Percentiles rank a stretch among this genome's conserved stretches.
Conservation (phyloP, 177 flowering plant species). For the Tripterygium wilfordii region DNA sequence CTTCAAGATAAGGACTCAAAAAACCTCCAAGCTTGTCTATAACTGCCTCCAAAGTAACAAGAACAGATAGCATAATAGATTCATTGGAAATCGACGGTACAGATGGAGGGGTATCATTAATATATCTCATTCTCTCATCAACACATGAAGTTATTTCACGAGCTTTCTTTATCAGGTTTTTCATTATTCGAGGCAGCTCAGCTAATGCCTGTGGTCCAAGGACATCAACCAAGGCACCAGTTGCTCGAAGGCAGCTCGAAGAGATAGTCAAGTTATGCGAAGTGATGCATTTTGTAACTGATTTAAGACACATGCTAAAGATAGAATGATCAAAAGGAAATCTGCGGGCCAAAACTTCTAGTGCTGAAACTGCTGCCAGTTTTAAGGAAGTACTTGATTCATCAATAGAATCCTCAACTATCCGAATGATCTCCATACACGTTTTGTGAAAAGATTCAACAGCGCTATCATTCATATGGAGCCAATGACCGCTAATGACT, state of each 20-base stretch:
- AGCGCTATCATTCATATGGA: conserved; percentile 40
- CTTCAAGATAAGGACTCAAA: conserved; percentile 75
- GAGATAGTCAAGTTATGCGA: conserved; percentile 44
- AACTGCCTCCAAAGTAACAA: conserved; percentile 63
- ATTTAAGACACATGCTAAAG: conserved; percentile 48
- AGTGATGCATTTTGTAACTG: conserved; percentile 40
- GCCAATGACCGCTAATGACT: conserved; percentile 25
- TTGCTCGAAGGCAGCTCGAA: conserved; percentile 63
- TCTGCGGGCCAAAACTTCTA: conserved; percentile 61
- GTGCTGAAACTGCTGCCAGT: conserved; percentile 62
- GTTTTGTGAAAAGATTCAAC: conserved; percentile 38
- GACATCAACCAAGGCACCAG: conserved; percentile 63
- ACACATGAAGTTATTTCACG: conserved; percentile 14
- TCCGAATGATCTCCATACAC: conserved; percentile 47
- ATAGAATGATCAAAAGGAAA: conserved; percentile 43
- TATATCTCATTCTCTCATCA: conserved; percentile 5
- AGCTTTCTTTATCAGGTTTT: conserved; percentile 31
- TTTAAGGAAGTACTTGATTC: conserved; percentile 36
- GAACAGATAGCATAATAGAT: conserved; percentile 44
- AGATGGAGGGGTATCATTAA: conserved; percentile 5
- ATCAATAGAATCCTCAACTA: conserved; percentile 45
- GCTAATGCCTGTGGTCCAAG: conserved; percentile 75
- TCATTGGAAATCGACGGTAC: conserved; percentile 24
- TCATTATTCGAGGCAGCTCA: conserved; percentile 72
- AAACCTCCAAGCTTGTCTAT: conserved; percentile 78